A percentile compares a stretch with the other conserved stretches of the same genome.
phyloP scores from a whole-genome alignment of 1,284 basidiomycete species.

The Trichosporon sp. region DNA sequence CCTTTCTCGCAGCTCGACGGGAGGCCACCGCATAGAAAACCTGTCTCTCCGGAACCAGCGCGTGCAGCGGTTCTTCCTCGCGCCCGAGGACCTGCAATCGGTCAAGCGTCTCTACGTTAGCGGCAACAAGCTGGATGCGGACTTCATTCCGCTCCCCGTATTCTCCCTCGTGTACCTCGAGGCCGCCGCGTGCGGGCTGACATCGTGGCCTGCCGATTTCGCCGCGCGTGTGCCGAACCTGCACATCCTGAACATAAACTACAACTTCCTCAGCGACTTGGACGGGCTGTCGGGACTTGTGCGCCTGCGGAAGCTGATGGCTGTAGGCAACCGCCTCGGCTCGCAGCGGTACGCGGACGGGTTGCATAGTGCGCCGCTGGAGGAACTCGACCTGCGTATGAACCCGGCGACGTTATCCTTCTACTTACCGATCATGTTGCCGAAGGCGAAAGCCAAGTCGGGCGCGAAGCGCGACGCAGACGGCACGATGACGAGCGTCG shows the following conservation, averaged over 20 bases:
- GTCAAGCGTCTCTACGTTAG: slow-evolving; percentile 90
- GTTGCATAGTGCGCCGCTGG: slow-evolving; percentile 63
- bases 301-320: slow-evolving; percentile 71
- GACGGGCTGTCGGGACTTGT: slow-evolving; percentile 66
- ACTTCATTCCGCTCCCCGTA: slow-evolving; percentile 58
- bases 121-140: slow-evolving; percentile 52
- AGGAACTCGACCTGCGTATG: slow-evolving; percentile 88
- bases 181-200: slow-evolving; percentile 81
- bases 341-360: slow-evolving; percentile 61
- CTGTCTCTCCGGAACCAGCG: slow-evolving; percentile 86
- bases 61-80: slow-evolving; percentile 37
- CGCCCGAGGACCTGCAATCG: slow-evolving; percentile 73
- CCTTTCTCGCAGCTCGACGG: slow-evolving; percentile 52
- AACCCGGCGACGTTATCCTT: slow-evolving; percentile 91
- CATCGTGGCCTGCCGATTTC: slow-evolving; percentile 65
- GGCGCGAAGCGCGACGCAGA: neutral
- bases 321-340: slow-evolving; percentile 73
- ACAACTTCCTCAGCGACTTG: slow-evolving; percentile 78
- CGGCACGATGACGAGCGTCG: slow-evolving; percentile 1
- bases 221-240: slow-evolving; percentile 72
- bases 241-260: slow-evolving; percentile 88
- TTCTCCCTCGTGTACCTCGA: slow-evolving; percentile 92
- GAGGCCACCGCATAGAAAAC: slow-evolving; percentile 72
- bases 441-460: slow-evolving; percentile 11
- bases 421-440: slow-evolving; percentile 78